Evolutionary conservation across 805 yeast genomes (phyloP), one percentile per base, ranked within the genome.

Genomic region (Ogataea angusta): DNA sequence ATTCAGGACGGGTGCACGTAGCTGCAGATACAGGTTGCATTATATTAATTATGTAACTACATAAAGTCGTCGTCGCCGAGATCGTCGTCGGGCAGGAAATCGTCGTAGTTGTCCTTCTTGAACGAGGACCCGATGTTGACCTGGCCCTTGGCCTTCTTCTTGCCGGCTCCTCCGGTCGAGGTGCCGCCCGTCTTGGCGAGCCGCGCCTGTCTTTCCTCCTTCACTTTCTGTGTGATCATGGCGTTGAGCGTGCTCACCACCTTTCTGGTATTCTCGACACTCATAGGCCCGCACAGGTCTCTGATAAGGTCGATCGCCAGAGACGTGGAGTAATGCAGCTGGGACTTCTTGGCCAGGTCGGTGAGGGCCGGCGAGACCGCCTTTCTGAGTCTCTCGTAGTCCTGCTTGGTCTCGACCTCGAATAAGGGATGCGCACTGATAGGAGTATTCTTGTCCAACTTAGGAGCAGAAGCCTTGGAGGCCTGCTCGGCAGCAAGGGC

Each of bases 81-180:
- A 55, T 82, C 87, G 42, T 64, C 73, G 53, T 72, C 74, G 13
- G 48, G 47, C 40, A 52, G 38, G 53, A 69, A 71, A 42, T 75
- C 85, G 50, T 78, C 79, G 28, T 73, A 71, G 37, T 68, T 69
- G 56, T 82, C 88, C 64, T 83, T 82, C 72, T 82, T 85, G 66
- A 73, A 73, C 4, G 66, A 60, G 24, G 67, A 60, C 35, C 77
- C 78, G 38, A 85, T 70, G 61, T 82, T 83, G 32, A 87, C 83
- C 42, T 79, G 75, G 42, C 86, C 83, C 66, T 85, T 84, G 43
- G 88, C 96, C 78, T 90, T 91, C 78, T 85, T 84, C 76, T 90
- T 89, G 66, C 95, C 95, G 27, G 95, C 93, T 61, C 96, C 96
- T 55, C 95, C 95, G 17, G 87, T 77, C 28, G 91, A 78, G 19